Base-by-base conservation (phyloP, 768 basidiomycete species). In the Daedalea quercina region DNA sequence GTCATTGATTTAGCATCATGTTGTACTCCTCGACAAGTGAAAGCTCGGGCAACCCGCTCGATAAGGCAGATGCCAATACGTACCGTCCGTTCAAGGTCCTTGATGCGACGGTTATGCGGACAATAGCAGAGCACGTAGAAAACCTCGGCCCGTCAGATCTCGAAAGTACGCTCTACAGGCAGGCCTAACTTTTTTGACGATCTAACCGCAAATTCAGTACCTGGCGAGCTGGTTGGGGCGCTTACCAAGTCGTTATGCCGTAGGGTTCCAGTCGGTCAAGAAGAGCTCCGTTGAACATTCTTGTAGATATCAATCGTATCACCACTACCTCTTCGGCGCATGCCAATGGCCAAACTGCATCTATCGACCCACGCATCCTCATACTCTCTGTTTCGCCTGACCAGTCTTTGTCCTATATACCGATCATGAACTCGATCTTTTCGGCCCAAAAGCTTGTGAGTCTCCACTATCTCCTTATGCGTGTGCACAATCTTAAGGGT, bases 341-440 rank as follows among this genome's bases (percentile, higher is more conserved):
- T 31, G 50, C 66, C 3, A 69, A 72, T 40, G 70, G 71, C 20
- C 56, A 68, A 19, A 52, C 68, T 22, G 43, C 63, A n/a, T 56
- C 68, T 42, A 62, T 71, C 1, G 78, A 82, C 54, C 78, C 85
- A 0, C 73, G 83, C 9, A 84, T 89, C 47, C 67, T 87, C 47
- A 76, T 98, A 57, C 75, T 99, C 50, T 94, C 93, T 37, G 93
- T 96, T 51, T 95, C 94, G 11, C 90, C 91, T 15, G 90, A 95
- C 69, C 76, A 86, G 25, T 86, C 90, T 9, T 78, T 85, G 8
- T 91, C 94, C 9, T 99, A 99, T 69, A 95, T 98, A 46, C 91
- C 95, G 23, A 85, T 98, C 65, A 99, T 99, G 96, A 98, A 98
- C 66, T 86, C 94, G 50, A 98, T 98, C 46, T 99, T 99, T 70